Base-by-base conservation (phyloP, 257 asterid species). In the Rubia yunnanensis region DNA sequence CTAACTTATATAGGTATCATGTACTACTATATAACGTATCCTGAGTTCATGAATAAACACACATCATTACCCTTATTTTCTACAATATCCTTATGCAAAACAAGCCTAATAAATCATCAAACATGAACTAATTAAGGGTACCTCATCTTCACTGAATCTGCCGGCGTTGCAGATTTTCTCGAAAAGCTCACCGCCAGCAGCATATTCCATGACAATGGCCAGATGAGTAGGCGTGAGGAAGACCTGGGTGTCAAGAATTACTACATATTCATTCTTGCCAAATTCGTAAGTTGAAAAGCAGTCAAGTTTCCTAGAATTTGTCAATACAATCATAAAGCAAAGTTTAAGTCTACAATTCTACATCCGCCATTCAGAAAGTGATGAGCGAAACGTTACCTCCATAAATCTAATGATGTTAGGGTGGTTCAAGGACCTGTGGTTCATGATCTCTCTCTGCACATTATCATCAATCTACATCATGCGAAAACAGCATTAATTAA, bases 161-260 rank as follows among this genome's bases (percentile, higher is more conserved):
- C 96, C 95, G 14, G 90, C 95, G 71, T 44, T 86, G 70, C 92
- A 80, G 62, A 88, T 86, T 63, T 81, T 68, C 46, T 83, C 88
- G 34, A 88, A 88, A 53, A 88, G 96, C 80, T 88, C 96, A 9
- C 95, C 96, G 0, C 95, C 95, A 0, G 95, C 77, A 24, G 96
- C 96, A 56, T 86, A 88, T 50, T 88, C 96, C 96, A 88, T 88
- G 1, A 88, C 90, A 55, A 88, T 83, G 71, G 90, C 90, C 65
- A 88, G 77, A 78, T 88, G 95, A 39, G 85, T 83, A 9, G 89
- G 92, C 8, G 95, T 88, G 7, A 88, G 76, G 70, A 84, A 73
- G 24, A 81, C 95, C 95, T 88, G 73, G 66, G n/a, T n/a, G n/a
- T n/a, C n/a, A n/a, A n/a, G n/a, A n/a, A 41, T 14, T 32, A 32